Base-by-base conservation (phyloP, 2,329 filamentous ascomycete genomes). In the Scedosporium dehoogii region DNA sequence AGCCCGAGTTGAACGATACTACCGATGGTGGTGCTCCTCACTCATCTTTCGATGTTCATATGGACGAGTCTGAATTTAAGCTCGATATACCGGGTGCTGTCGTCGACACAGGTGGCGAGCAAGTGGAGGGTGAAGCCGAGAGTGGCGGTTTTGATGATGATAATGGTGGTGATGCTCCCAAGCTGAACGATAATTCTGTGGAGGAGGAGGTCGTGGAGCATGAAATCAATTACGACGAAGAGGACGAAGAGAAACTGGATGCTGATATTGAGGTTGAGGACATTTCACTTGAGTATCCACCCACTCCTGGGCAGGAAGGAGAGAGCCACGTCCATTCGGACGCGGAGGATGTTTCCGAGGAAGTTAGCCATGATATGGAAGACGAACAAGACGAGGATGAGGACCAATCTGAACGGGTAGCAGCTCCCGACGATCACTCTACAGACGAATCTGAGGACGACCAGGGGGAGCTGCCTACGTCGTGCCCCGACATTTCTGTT, bases 401-500 rank as follows among this genome's bases (percentile, higher is more conserved):
- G 10, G 66, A 65, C 21, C 55, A 59, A 18, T 65, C 63, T 58
- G 63, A 64, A 18, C 58, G 63, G 60, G 65, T 23, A 23, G 65
- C 48, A 16, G 56, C 41, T 21, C 55, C 38, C 14, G 64, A 65
- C 7, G 60, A 59, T 12, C 58, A 57, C 25, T 56, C 57, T 48
- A 63, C 64, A 2, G 69, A 69, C 38, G 62, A 66, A 9, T 65
- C 64, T n/a, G 61, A 66, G 6, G 64, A 64, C 21, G 63, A 63
- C 14, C 67, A 61, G 7, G 63, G 62, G 16, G 29, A 55, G 61
- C 53, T 33, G 33, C 33, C 38, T 12, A 61, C 62, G 23, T 55
- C 42, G 21, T 55, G 68, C 62, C 76, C 71, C 14, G 68, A 67
- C 65, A 79, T 75, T 48, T 76, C 73, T 9, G 77, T 79, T 59